Percentiles rank a stretch among this genome's conserved stretches.
These are phyloP conservation scores for Pneumocystis sp. DNA, from an alignment of 1,139 yeast species.

Conservation along the genomic window DNA sequence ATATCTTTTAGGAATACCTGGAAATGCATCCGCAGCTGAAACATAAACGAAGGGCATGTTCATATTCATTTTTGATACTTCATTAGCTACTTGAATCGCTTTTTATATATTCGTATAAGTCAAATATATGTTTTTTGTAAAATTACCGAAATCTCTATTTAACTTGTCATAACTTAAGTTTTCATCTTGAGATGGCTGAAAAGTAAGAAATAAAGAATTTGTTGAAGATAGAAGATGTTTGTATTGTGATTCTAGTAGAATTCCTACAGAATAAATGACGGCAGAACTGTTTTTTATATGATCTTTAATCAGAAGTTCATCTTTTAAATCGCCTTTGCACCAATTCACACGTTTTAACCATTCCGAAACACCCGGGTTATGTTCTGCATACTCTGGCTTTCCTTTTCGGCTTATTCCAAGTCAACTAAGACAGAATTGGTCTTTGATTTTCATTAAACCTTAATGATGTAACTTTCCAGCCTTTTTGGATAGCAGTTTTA, in stretches of 20 bases:
- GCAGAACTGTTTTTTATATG: slow-evolving; percentile 4
- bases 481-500: slow-evolving; percentile 13
- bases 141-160: slow-evolving; percentile 1
- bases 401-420: background rate
- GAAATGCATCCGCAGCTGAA: slow-evolving; percentile 13
- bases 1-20: slow-evolving; percentile 11
- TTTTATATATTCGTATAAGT: background rate
- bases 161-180: background rate
- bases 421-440: background rate
- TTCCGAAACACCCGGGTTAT: background rate
- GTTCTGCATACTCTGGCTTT: background rate
- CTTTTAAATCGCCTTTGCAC: slow-evolving; percentile 9
- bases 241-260: slow-evolving; percentile 9
- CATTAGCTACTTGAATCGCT: slow-evolving; percentile 3
- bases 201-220: background rate
- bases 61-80: background rate
- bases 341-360: slow-evolving; percentile 10
- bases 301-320: slow-evolving; percentile 3
- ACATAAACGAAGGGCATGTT: slow-evolving; percentile 8
- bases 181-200: background rate
- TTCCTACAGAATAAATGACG: slow-evolving; percentile 11
- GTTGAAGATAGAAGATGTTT: slow-evolving; percentile 4
- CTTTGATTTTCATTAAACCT: slow-evolving; percentile 4
- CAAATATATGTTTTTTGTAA: background rate
- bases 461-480: slow-evolving; percentile 14